phyloP scores from a whole-genome alignment of 805 yeast species.

The Kluyveromyces aestuarii region DNA sequence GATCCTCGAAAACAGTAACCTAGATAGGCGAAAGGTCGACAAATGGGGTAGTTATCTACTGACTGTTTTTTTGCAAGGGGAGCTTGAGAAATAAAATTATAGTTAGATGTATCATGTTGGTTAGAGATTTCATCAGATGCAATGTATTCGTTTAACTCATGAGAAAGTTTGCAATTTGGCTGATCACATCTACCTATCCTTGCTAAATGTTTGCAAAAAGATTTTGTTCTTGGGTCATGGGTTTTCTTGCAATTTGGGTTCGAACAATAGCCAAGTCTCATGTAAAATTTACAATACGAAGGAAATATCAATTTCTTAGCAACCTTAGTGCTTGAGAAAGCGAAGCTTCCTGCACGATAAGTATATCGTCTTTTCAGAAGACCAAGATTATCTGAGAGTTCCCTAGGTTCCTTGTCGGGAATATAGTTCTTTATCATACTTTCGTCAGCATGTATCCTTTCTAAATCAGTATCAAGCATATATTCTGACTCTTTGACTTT shows the following conservation, averaged over 20 bases:
- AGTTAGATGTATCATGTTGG: background rate
- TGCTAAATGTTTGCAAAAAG: slow-evolving; percentile 4
- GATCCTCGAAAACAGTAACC: slow-evolving; percentile 8
- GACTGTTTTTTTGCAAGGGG: background rate
- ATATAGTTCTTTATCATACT: background rate
- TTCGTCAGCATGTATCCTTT: background rate
- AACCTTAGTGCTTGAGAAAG: background rate
- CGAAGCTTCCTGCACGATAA: background rate
- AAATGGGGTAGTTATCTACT: slow-evolving; percentile 3
- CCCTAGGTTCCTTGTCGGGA: background rate
- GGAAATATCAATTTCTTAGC: background rate
- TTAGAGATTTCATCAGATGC: background rate
- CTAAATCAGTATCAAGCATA: background rate
- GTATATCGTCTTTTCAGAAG: background rate
- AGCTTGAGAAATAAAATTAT: background rate
- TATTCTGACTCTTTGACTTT: background rate
- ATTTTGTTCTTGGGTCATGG: slow-evolving; percentile 6
- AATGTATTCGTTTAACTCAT: slow-evolving; percentile 3
- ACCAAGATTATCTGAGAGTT: background rate
- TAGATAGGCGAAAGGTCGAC: slow-evolving; percentile 8
- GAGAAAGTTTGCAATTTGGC: slow-evolving; percentile 4
- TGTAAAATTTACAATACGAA: slow-evolving; percentile 6
- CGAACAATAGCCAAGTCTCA: slow-evolving; percentile 5
- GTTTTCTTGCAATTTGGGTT: slow-evolving; percentile 5
- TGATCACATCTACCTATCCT: slow-evolving; percentile 3